Evolutionary conservation across 108 stramenopile genomes (phyloP).

Genomic region (Aurantiochytrium sp.): DNA sequence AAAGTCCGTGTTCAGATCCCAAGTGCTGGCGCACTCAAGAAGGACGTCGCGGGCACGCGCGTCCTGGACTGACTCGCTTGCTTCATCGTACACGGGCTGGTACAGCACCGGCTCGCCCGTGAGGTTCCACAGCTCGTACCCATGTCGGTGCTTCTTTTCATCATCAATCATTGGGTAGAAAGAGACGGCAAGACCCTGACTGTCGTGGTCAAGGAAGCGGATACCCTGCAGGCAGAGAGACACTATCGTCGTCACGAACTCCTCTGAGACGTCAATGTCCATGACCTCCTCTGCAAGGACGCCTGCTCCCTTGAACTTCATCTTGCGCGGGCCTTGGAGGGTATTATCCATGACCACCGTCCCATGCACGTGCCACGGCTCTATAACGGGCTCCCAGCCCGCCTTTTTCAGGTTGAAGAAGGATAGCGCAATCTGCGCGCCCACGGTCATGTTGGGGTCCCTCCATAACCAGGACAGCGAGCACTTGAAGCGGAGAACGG

Average conservation of each 20-base stretch:
- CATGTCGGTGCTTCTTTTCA: neutral
- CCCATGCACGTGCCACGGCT: neutral
- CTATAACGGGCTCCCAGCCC: slow-evolving; percentile 20
- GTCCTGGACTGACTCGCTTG: neutral
- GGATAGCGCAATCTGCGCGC: neutral
- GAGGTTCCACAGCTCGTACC: neutral
- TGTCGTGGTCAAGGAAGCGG: neutral
- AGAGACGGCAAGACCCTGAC: neutral
- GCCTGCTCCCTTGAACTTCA: neutral
- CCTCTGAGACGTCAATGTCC: slow-evolving; percentile 1
- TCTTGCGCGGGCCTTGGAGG: neutral
- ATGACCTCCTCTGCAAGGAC: neutral
- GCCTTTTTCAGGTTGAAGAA: neutral
- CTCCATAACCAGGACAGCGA: neutral
- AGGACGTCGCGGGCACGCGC: neutral
- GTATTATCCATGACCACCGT: neutral
- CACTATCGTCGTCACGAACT: neutral
- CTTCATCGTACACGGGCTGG: neutral
- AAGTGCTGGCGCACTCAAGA: neutral
- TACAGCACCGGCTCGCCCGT: neutral
- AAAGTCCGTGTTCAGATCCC: neutral
- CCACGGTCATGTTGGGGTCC: neutral
- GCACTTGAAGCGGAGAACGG: slow-evolving; percentile 4
- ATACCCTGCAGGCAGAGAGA: neutral
- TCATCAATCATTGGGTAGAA: slow-evolving; percentile 9